Percentiles rank a stretch among this genome's conserved stretches.
Conservation (phyloP, 2,329 filamentous ascomycete species). For the Raffaelea albimanens region DNA sequence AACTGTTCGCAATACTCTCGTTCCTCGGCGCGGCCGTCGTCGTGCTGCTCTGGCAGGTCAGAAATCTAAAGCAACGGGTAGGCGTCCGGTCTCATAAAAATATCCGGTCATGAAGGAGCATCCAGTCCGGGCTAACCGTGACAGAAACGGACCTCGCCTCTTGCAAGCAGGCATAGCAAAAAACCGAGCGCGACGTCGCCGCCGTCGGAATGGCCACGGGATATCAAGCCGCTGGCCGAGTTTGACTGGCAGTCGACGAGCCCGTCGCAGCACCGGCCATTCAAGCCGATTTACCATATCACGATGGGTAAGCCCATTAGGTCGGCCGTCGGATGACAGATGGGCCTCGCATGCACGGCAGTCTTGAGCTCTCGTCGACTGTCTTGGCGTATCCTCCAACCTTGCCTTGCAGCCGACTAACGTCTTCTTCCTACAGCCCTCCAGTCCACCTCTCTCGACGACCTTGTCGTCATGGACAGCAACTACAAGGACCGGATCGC, state of each 20-base stretch:
- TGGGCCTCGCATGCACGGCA: no score
- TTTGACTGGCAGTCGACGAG: slow-evolving; percentile 31
- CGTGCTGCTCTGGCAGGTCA: not conserved
- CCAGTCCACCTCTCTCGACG: slow-evolving; percentile 30
- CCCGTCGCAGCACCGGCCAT: slow-evolving; percentile 33
- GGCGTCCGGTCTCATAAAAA: no score
- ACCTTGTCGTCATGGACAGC: slow-evolving; percentile 42
- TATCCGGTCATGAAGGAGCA: no score
- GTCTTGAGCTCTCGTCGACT: no score
- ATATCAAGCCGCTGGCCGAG: slow-evolving; percentile 14
- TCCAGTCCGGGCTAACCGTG: no score
- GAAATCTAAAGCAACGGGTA: not conserved
- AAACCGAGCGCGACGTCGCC: no score
- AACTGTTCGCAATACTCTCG: not conserved
- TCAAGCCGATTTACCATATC: slow-evolving; percentile 43
- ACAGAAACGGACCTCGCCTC: no score
- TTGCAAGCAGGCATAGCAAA: no score
- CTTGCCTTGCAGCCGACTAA: not conserved
- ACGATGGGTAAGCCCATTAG: slow-evolving; percentile 35
- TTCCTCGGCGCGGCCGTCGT: not conserved
- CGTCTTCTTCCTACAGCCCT: slow-evolving; percentile 26
- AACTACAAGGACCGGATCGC: slow-evolving; percentile 37
- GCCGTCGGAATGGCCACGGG: not conserved
- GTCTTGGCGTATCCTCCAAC: not conserved
- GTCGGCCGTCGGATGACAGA: not conserved